Evolutionary conservation across 768 basidiomycete species (phyloP), one percentile per base, ranked within the genome.

Genomic region (Boletus rex-veris): DNA sequence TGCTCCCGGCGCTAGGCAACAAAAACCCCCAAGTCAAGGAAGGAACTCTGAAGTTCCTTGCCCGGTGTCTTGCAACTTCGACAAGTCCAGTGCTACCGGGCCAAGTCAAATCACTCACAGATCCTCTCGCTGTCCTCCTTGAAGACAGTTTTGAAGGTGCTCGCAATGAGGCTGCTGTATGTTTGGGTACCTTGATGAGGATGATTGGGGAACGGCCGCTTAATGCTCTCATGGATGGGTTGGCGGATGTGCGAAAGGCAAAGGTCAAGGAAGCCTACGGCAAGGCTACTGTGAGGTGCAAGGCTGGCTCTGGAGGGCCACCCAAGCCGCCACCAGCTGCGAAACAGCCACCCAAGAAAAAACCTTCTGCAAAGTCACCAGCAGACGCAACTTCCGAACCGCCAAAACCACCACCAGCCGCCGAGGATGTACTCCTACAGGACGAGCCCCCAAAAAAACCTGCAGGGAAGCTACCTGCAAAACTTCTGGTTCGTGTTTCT

Each of bases 1-100:
- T 96, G 40, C 77, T 90, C 38, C 78, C 84, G 4, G 81, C 86
- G 0, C 74, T 96, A 16, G 84, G 84, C 59, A 86, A 86, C 51
- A 99, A 98, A 75, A 99, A 98, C 64, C 97, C 97, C 1, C 94
- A 97, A 71, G 90, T 97, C 30, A 96, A 97, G 64, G 92, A 96
- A 71, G 90, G 92, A 7, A 87, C 93, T 0, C 74, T 96, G 59
- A 90, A 90, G 64, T 97, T 96, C 64, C 75, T 98, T 26, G 81
- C 80, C 18, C 82, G 96, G 47, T 89, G 83, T 64, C 80, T 99
- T 44, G 74, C 83, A 3, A 79, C 78, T 2, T 90, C 93, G 2
- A 79, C 80, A 9, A 73, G 77, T 3, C 83, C 93, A 1, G 81
- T 97, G 11, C 80, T 80, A 39, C 80, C 83, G 21, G 73, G 81